Conservation (phyloP, 1,284 basidiomycete genomes). For the Ceratobasidium sp. region DNA sequence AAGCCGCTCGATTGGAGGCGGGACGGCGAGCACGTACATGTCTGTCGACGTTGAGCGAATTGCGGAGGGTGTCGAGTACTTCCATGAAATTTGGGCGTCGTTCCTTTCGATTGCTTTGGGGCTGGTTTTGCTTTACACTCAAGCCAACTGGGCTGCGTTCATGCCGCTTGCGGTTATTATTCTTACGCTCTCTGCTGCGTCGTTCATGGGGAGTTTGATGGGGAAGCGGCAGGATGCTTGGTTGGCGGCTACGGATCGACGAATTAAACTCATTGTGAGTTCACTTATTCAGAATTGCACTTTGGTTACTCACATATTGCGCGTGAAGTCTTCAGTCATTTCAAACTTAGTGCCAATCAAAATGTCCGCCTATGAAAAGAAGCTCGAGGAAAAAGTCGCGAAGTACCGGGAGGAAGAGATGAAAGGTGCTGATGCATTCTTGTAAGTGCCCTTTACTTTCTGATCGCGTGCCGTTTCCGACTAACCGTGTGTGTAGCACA, state of each 20-base stretch:
- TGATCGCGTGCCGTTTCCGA: background rate
- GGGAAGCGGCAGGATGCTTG: constrained; percentile 51
- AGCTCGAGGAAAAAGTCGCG: constrained; percentile 35
- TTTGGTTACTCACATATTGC: constrained; percentile 42
- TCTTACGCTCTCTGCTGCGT: constrained; percentile 22
- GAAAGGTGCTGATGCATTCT: constrained; percentile 38
- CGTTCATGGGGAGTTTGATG: constrained; percentile 23
- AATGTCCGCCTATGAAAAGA: constrained; percentile 46
- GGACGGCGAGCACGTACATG: constrained; percentile 49
- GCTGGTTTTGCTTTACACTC: constrained; percentile 52
- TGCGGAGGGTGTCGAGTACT: constrained; percentile 51
- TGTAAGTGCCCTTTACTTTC: constrained; percentile 13
- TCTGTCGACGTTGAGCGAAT: constrained; percentile 55
- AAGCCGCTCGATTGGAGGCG: constrained; percentile 43
- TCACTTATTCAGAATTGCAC: too few species aligned
- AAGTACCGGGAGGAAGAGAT: constrained; percentile 44
- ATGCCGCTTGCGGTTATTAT: constrained; percentile 32
- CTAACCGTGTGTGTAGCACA: background rate
- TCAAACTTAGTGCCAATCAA: constrained; percentile 48
- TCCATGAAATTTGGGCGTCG: constrained; percentile 54
- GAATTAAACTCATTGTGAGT: constrained; percentile 53
- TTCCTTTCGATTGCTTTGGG: constrained; percentile 51
- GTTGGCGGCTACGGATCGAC: constrained; percentile 52
- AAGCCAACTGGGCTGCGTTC: constrained; percentile 46
- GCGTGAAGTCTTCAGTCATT: constrained; percentile 37